Base-by-base conservation (phyloP, 805 yeast species). In the Phaffomyces antillensis region DNA sequence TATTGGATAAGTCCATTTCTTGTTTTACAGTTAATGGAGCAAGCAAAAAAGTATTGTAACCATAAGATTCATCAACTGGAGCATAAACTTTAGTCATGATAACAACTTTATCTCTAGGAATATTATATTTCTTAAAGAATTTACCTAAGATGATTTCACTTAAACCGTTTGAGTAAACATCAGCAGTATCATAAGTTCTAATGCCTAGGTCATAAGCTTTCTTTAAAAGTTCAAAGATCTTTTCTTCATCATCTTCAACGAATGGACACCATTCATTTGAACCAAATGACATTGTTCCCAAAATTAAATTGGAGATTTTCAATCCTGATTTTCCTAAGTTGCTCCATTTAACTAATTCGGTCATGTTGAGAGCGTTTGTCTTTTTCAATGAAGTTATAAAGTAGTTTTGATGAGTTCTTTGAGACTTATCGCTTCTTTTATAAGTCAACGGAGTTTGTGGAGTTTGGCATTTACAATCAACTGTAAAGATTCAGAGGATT, bases 221-320 rank as follows among this genome's bases (percentile, higher is more conserved):
- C 52, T 73, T 74, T 55, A 76, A 58, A 33, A 76, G 59, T 17
- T 53, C 57, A 51, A 75, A 58, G 9, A 71, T 66, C 40, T 65
- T 56, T 24, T 72, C 75, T 50, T 74, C 74, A 46, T 74, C 75
- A 15, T 68, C 75, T 13, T 69, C 47, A 20, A 66, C 64, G 75
- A 75, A 72, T 5, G 61, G 62, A 15, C 58, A 64, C 74, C 75
- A 71, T 11, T 37, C 43, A 20, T 43, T 51, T 23, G 44, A 38
- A 4, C 70, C 70, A 46, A 44, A 61, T 2, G 73, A 59, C 81
- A 76, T 76, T 52, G 78, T 74, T 5, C 81, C 83, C 10, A 76
- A 69, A 42, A 77, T 65, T 30, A 76, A 53, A 36, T 66, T 67
- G 25, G 81, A 70, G 20, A 76, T 62, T 46, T 68, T 66, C 37